Base-by-base conservation (phyloP, 1,284 basidiomycete genomes). In the Moesziomyces sp. region DNA sequence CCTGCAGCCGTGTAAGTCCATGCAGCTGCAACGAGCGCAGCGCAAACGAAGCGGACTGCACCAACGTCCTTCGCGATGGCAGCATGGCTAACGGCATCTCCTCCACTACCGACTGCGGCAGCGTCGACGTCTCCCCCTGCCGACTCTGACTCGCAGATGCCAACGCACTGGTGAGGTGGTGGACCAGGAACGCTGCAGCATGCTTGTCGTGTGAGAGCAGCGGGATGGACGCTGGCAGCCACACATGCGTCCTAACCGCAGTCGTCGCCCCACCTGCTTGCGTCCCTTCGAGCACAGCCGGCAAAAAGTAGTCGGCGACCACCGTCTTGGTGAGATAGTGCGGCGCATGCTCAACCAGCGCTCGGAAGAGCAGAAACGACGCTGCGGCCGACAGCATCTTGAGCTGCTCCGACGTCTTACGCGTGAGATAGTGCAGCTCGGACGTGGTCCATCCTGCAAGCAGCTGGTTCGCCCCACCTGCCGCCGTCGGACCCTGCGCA, bases 21-120 rank as follows among this genome's bases (percentile, higher is more conserved):
- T 73, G 70, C 8, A 73, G 53, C 44, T 67, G 70, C 46, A 73
- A 23, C 13, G 64, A 67, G 6, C 63, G 64, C 23, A 73, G 47
- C 0, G 70, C 64, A 40, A 67, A 67, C 13, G 58, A 51, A 8
- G 52, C 47, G 3, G 65, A 47, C 33, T 54, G 65, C 3, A 47
- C n/a, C 19, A 54, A 24, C 1, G 35, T 8, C 16, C 54, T 21
- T 0, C 51, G 33, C 6, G 65, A 48, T 4, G 65, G 58, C 5
- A 68, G 54, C 18, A 45, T 52, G 18, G 65, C 55, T 1, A 62
- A 49, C 5, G 65, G 59, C n/a, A 58, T 18, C 3, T 68, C 50
- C 46, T 62, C 51, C 0, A 16, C 46, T 0, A 38, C 7, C 3
- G 26, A 26, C 8, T 58, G 51, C 5, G 50, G 58, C n/a, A 61